Conservation (phyloP, 768 basidiomycete species). For the Vararia minispora region DNA sequence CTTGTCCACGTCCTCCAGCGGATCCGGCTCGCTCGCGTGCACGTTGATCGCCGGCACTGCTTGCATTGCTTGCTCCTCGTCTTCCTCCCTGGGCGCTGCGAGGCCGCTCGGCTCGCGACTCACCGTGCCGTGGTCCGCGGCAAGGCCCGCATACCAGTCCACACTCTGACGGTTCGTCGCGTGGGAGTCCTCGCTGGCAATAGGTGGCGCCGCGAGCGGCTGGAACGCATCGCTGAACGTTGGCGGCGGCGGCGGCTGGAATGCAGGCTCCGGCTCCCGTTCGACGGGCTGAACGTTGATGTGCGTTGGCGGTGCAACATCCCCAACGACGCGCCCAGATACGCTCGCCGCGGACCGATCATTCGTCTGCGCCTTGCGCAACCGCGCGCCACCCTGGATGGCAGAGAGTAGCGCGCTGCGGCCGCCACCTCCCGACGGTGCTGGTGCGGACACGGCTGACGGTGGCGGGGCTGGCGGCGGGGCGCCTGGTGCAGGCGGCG, state of each 20-base stretch:
- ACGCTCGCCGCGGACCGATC: slow-evolving; percentile 67
- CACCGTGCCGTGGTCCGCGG: slow-evolving; percentile 49
- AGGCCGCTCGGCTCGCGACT: slow-evolving; percentile 26
- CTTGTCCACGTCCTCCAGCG: slow-evolving; percentile 65
- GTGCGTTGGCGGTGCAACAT: slow-evolving; percentile 57
- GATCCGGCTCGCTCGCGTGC: slow-evolving; percentile 30
- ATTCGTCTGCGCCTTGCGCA: slow-evolving; percentile 70
- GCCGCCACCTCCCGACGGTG: slow-evolving; percentile 33
- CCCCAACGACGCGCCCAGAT: slow-evolving; percentile 73
- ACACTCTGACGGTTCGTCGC: slow-evolving; percentile 63
- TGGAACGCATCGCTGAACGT: slow-evolving; percentile 5
- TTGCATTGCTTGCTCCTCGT: slow-evolving; percentile 35
- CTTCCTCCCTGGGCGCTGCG: slow-evolving; percentile 48
- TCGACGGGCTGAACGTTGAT: slow-evolving; percentile 39
- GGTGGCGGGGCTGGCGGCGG: slow-evolving; percentile 22
- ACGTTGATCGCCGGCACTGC: slow-evolving; percentile 38
- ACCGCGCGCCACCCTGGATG: slow-evolving; percentile 64
- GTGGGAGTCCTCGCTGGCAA: slow-evolving; percentile 14
- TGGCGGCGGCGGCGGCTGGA: slow-evolving; percentile 21
- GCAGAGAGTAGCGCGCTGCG: slow-evolving; percentile 60
- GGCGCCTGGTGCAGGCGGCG: slow-evolving; percentile 20
- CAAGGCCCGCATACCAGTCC: slow-evolving; percentile 86
- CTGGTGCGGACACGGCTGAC: slow-evolving; percentile 18
- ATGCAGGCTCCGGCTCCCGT: slow-evolving; percentile 28
- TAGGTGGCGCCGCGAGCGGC: slow-evolving; percentile 8